Base-by-base conservation (phyloP, 225 moss, liverwort and hornwort species). In the Straminergon stramineum region DNA sequence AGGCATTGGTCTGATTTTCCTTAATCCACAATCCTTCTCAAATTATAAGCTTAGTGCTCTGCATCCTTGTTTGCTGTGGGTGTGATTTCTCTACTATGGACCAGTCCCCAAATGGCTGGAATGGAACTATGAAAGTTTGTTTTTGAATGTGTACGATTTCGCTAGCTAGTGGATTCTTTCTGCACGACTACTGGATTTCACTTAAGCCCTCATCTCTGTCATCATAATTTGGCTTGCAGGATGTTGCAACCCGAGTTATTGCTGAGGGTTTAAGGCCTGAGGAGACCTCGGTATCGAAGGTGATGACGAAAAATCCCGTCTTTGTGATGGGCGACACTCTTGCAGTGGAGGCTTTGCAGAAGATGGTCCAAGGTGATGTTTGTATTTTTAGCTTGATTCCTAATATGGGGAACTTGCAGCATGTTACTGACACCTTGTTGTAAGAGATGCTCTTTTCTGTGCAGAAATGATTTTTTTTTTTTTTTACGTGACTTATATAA, bases 281-380 rank as follows among this genome's bases (percentile, higher is more conserved):
- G 92, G 99, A 99, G 82, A 99, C 99, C 27, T 93, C 96, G 10
- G 99, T 99, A 71, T 97, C 99, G 41, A 99, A 96, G 93, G 99
- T 99, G 87, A 99, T 99, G 99, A 99, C 99, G 64, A 96, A 96
- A 87, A 97, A 99, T 90, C 99, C 99, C 71, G 97, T 97, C 88
- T 99, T 99, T 90, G 99, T 99, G 86, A 99, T 97, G 99, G 99
- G 99, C 70, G 99, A 99, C 91, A 99, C 99, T 84, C 91, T 99
- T 88, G 99, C 99, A 75, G 99, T 99, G 89, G 99, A 99, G 84
- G 99, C 99, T 68, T 90, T 99, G 85, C 97, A 97, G 92, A 99
- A 97, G 91, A 99, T 99, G 99, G 99, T 99, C 83, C 99, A 99
- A 96, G 99, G 99, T 99, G 83, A 62, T 81, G n/a, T 79, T 85